Base-by-base conservation (phyloP, 2,329 filamentous ascomycete genomes). In the Paracamarosporium sp. region DNA sequence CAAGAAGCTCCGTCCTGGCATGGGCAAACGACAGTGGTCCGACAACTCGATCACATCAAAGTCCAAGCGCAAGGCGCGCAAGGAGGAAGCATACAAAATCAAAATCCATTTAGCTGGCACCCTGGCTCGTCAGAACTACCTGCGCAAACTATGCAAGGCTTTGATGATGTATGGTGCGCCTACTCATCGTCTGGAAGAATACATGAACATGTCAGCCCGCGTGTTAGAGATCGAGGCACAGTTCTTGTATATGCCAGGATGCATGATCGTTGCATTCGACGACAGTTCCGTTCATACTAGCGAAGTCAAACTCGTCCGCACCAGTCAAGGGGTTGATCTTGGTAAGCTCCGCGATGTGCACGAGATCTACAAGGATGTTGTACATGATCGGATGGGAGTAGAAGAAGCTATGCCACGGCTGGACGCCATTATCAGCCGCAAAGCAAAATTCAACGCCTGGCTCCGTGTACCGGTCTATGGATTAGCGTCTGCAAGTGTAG, bases 241-340 rank as follows among this genome's bases (percentile, higher is more conserved):
- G 68, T 97, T 95, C 66, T 80, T 97, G 22, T 97, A 97, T 72
- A 86, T 97, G 28, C 93, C 93, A 0, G 91, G 91, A 0, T 96
- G 91, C 70, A 97, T 97, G 93, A 91, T 97, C 55, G 90, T 97
- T 71, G 94, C 92, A 4, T 97, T 97, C 70, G 93, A 87, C 69
- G 91, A 94, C 75, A 77, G 80, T 5, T 78, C 83, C 0, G 91
- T 90, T 0, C 90, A 93, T 69, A 93, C 90, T 0, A 89, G 89
- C n/a, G 90, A 92, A 71, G 90, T 93, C 60, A 91, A 91, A 77
- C 83, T 93, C 30, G 87, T 93, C 6, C 85, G 88, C 12, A 84
- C 86, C 0, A 78, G 79, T 0, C 89, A 92, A 67, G 90, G 89
- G 1, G 83, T 93, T 9, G 87, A 93, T 70, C 81, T 93, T 0